These are phyloP conservation scores for Cordyceps tenuipes DNA, from an alignment of 2,329 filamentous ascomycete genomes.

Conservation along the genomic window DNA sequence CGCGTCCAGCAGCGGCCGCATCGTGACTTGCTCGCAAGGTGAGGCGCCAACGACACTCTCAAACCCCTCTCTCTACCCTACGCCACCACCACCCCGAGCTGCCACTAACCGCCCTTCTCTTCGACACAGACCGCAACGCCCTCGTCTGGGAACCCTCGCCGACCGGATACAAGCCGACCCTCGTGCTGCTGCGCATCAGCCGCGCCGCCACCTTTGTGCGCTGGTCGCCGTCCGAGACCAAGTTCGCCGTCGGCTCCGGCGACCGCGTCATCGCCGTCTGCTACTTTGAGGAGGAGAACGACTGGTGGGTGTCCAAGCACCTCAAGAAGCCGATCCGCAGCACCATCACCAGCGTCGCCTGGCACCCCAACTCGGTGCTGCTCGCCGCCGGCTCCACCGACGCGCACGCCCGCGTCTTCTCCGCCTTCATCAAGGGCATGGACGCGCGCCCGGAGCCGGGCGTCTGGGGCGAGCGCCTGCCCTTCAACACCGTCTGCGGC, in stretches of 20 bases:
- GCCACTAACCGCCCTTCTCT: not conserved
- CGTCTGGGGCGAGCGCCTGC: constrained; percentile 89
- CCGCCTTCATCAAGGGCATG: constrained; percentile 90
- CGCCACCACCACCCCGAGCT: not conserved
- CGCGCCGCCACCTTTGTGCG: constrained; percentile 92
- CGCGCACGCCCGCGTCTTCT: constrained; percentile 90
- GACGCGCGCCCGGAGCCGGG: constrained; percentile 78
- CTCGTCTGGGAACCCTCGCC: constrained; percentile 96
- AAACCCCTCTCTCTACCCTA: not conserved
- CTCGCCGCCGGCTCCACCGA: constrained; percentile 95
- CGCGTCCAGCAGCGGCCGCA: constrained; percentile 79
- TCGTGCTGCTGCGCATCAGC: constrained; percentile 95
- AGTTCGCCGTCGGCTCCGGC: constrained; percentile 95
- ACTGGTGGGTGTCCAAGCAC: constrained; percentile 99
- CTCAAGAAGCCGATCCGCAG: constrained; percentile 98
- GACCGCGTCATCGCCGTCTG: constrained; percentile 93
- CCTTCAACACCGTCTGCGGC: constrained; percentile 97
- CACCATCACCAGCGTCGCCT: constrained; percentile 88
- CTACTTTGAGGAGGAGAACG: constrained; percentile 98
- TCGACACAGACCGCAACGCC: constrained; percentile 73
- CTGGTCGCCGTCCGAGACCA: constrained; percentile 93
- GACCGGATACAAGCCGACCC: constrained; percentile 88
- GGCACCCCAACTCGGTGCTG: constrained; percentile 96
- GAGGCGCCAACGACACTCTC: not conserved
- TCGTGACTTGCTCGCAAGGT: constrained; percentile 97